Evolutionary conservation across 2,329 filamentous ascomycete species (phyloP).

Genomic region (Emericellopsis atlantica): DNA sequence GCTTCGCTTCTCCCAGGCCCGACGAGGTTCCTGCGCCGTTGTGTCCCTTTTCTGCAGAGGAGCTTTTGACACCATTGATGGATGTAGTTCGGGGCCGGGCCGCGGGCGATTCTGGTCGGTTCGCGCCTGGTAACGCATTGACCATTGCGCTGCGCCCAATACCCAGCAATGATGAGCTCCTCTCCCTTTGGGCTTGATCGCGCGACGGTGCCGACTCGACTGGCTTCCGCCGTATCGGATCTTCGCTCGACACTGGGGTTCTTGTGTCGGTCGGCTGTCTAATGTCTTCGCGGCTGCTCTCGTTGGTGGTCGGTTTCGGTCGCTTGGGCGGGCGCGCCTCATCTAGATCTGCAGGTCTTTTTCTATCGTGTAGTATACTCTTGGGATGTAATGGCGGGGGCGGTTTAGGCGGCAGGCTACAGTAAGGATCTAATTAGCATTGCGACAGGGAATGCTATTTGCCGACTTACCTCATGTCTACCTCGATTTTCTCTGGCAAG

Average conservation of each 20-base stretch:
- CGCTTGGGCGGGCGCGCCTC: conserved; percentile 34
- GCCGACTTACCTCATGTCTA: conserved; percentile 6
- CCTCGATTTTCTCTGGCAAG: conserved; percentile 1
- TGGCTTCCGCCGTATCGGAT: no score
- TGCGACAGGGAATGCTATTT: conserved; percentile 8
- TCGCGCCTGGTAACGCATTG: conserved; percentile 8
- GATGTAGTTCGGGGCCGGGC: conserved; percentile 26
- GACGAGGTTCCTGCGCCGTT: conserved; percentile 11
- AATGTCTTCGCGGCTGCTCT: conserved; percentile 16
- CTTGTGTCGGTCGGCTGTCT: conserved; percentile 5
- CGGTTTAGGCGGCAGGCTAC: conserved; percentile 16
- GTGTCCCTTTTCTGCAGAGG: conserved; percentile 15
- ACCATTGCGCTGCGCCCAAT: conserved; percentile 24
- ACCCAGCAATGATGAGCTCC: no score
- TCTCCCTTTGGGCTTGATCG: no score
- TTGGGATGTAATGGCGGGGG: conserved; percentile 15
- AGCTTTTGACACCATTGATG: conserved; percentile 22
- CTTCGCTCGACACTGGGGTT: no score
- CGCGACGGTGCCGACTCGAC: no score
- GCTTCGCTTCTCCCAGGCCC: conserved; percentile 20
- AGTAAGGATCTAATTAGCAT: neutral
- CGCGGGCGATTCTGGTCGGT: conserved; percentile 13
- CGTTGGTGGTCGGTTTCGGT: conserved; percentile 9
- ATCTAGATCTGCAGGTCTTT: conserved; percentile 30
- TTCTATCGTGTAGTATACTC: conserved; percentile 28